Conservation (phyloP, 1,284 basidiomycete species). For the Malassezia japonica region DNA sequence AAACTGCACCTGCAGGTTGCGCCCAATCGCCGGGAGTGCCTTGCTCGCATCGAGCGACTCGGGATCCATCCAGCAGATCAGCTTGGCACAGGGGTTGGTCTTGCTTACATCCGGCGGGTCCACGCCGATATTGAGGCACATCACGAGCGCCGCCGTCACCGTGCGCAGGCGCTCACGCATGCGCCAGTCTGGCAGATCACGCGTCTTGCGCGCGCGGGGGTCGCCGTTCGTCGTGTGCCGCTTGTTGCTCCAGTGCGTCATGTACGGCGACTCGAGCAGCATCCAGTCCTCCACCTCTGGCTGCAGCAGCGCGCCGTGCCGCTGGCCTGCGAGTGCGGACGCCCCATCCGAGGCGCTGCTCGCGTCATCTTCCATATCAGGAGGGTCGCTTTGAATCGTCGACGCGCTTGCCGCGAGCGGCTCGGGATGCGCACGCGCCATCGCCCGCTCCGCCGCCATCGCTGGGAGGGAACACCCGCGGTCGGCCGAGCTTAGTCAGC, state of each 20-base stretch:
- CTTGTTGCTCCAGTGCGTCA: constrained; percentile 53
- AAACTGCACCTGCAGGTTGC: constrained; percentile 88
- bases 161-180: constrained; percentile 77
- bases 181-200: constrained; percentile 58
- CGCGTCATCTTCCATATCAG: neutral
- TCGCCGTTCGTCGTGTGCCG: constrained; percentile 79
- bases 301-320: constrained; percentile 40
- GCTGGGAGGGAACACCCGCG: too few species aligned
- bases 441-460: too few species aligned
- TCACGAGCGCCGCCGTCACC: constrained; percentile 78
- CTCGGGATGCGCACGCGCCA: neutral
- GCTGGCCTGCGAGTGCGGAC: constrained; percentile 16
- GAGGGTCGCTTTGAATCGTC: neutral
- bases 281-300: constrained; percentile 42
- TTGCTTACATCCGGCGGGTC: constrained; percentile 96
- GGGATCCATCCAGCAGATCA: constrained; percentile 97
- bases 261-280: constrained; percentile 40
- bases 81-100: constrained; percentile 85
- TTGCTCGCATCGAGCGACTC: constrained; percentile 61
- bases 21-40: constrained; percentile 60
- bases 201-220: constrained; percentile 59
- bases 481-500: too few species aligned
- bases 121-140: constrained; percentile 93
- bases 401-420: neutral
- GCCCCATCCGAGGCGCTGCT: neutral